Percentiles rank a stretch among this genome's conserved stretches.
Conservation (phyloP, 305 asterid species). For the Fraxinus latifolia region DNA sequence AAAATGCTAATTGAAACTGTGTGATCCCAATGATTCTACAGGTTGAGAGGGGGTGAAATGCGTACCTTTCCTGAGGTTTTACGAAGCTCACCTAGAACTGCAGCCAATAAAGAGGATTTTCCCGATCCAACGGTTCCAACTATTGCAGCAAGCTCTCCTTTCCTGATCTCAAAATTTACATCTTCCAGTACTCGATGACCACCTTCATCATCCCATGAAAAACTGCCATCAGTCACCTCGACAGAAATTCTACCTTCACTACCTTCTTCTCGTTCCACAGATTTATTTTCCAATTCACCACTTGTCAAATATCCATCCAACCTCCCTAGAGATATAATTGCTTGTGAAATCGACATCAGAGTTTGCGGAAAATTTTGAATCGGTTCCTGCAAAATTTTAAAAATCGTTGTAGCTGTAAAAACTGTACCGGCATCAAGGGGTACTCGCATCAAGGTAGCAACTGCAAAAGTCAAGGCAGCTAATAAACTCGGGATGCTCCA, state of each 20-base stretch:
- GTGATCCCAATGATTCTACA: background rate
- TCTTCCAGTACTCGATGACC: conserved; percentile 29
- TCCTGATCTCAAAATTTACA: conserved; percentile 39
- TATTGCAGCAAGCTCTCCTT: conserved; percentile 50
- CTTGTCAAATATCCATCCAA: conserved; percentile 51
- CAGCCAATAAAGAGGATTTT: conserved; percentile 53
- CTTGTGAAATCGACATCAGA: conserved; percentile 50
- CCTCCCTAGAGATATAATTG: conserved; percentile 55
- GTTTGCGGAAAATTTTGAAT: conserved; percentile 57
- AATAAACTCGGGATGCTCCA: conserved; percentile 50
- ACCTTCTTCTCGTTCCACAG: conserved; percentile 45
- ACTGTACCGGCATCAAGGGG: conserved; percentile 50
- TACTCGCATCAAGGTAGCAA: conserved; percentile 29
- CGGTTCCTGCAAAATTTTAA: conserved; percentile 62
- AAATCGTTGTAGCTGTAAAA: conserved; percentile 55
- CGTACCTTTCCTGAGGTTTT: conserved; percentile 56
- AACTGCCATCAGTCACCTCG: conserved; percentile 40
- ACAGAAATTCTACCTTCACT: conserved; percentile 26
- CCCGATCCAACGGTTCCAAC: conserved; percentile 58
- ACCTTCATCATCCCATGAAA: conserved; percentile 49
- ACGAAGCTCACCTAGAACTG: conserved; percentile 56
- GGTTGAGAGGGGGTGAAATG: background rate
- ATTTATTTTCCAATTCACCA: conserved; percentile 38
- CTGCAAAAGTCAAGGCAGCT: conserved; percentile 46
- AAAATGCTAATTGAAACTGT: background rate